Percentiles rank a stretch among this genome's conserved stretches.
Conservation (phyloP, 2,329 filamentous ascomycete genomes). For the Alternaria infectoria region DNA sequence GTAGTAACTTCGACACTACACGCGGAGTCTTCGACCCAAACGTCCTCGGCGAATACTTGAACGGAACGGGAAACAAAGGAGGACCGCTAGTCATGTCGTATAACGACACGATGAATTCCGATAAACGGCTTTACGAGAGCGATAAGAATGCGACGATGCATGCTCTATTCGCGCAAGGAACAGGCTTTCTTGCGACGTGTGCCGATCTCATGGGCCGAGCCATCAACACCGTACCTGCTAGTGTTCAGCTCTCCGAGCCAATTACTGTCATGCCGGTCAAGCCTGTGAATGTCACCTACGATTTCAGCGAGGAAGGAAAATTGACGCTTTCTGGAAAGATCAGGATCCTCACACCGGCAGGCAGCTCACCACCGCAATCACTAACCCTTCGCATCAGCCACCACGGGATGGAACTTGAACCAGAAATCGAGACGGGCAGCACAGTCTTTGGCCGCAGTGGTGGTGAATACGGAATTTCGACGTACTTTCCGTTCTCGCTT, state of each 20-base stretch:
- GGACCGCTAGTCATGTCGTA: constrained; percentile 30
- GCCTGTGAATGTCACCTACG: background rate
- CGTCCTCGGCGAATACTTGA: constrained; percentile 36
- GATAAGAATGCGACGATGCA: constrained; percentile 36
- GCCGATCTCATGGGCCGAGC: constrained; percentile 5
- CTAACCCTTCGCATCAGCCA: background rate
- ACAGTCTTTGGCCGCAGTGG: background rate
- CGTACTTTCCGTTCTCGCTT: background rate
- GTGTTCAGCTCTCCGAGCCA: background rate
- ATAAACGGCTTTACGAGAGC: constrained; percentile 33
- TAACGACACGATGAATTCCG: constrained; percentile 33
- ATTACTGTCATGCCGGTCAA: background rate
- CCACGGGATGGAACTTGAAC: background rate
- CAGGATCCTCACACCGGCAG: background rate
- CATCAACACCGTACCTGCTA: constrained; percentile 13
- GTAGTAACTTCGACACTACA: constrained; percentile 36
- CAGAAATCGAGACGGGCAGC: background rate
- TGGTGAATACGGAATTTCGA: background rate
- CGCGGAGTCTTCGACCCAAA: constrained; percentile 31
- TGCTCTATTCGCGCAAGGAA: constrained; percentile 12
- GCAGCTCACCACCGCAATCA: background rate
- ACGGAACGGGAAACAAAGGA: constrained; percentile 28
- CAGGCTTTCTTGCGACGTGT: constrained; percentile 5
- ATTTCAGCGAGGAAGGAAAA: background rate
- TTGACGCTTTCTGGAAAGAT: background rate